phyloP scores from a whole-genome alignment of 108 stramenopile genomes.

The Skeletonema grethae region DNA sequence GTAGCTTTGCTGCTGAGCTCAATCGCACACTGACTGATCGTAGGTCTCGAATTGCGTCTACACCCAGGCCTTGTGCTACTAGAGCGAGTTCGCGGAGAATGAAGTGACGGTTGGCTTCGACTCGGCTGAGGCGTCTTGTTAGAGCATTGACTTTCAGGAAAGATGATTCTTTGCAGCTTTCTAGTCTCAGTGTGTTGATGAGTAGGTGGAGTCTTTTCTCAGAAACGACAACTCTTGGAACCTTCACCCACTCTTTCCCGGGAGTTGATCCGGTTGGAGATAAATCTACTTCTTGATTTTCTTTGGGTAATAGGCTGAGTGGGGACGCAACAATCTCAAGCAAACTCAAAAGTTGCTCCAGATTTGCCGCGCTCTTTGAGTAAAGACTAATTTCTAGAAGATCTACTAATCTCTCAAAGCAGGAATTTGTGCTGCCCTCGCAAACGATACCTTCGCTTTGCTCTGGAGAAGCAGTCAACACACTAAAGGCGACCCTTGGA shows the following conservation, averaged over 20 bases:
- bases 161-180: slow-evolving; percentile 76
- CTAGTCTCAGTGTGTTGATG: slow-evolving; percentile 72
- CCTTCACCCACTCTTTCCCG: slow-evolving; percentile 77
- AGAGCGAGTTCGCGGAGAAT: slow-evolving; percentile 34
- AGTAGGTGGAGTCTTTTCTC: slow-evolving; percentile 66
- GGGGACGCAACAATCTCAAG: slow-evolving; percentile 76
- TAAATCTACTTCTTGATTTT: slow-evolving; percentile 58
- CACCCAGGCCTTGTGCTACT: slow-evolving; percentile 73
- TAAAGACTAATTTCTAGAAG: slow-evolving; percentile 66
- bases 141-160: slow-evolving; percentile 80
- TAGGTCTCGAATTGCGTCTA: slow-evolving; percentile 74
- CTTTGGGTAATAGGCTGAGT: slow-evolving; percentile 72
- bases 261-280: slow-evolving; percentile 51
- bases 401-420: slow-evolving; percentile 69
- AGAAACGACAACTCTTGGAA: slow-evolving; percentile 70
- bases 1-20: slow-evolving; percentile 46
- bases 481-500: slow-evolving; percentile 60
- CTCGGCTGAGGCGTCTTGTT: slow-evolving; percentile 68
- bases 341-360: slow-evolving; percentile 77
- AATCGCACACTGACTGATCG: slow-evolving; percentile 67
- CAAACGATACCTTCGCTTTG: slow-evolving; percentile 2
- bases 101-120: slow-evolving; percentile 55
- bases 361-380: slow-evolving; percentile 69
- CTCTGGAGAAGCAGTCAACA: slow-evolving; percentile 40
- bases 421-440: slow-evolving; percentile 20